Conservation (phyloP, 202 grass and related monocot species). For the Bolboschoenoplectus hybrid region DNA sequence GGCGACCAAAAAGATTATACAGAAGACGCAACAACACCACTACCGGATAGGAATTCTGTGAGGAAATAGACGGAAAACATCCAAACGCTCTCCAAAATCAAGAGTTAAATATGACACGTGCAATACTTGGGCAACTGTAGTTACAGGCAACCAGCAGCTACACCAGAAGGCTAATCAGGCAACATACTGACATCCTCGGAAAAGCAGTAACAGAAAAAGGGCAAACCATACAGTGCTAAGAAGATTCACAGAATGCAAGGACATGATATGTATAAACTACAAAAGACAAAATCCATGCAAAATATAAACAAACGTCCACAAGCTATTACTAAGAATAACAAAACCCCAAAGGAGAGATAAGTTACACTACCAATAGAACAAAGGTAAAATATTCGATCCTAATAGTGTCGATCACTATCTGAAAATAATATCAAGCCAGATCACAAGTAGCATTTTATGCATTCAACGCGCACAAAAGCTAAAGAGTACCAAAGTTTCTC, state of each 20-base stretch:
- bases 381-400: conserved; percentile 8
- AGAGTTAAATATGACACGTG: no score
- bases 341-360: conserved; percentile 5
- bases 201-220: no score
- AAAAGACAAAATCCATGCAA: neutral
- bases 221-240: no score
- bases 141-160: no score
- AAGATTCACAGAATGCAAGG: neutral
- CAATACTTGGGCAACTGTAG: no score
- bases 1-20: no score
- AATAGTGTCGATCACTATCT: conserved; percentile 5
- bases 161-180: no score
- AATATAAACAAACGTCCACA: neutral
- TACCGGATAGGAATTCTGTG: no score
- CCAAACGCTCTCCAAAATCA: no score
- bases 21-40: no score
- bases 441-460: neutral
- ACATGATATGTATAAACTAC: neutral
- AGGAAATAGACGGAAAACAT: no score
- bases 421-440: conserved; percentile 22
- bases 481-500: neutral
- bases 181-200: no score
- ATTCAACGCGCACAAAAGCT: conserved; percentile 13
- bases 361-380: conserved; percentile 29
- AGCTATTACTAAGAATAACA: conserved; percentile 14